Evolutionary conservation across 2,329 filamentous ascomycete species (phyloP).

Genomic region (Parafenestella ontariensis): DNA sequence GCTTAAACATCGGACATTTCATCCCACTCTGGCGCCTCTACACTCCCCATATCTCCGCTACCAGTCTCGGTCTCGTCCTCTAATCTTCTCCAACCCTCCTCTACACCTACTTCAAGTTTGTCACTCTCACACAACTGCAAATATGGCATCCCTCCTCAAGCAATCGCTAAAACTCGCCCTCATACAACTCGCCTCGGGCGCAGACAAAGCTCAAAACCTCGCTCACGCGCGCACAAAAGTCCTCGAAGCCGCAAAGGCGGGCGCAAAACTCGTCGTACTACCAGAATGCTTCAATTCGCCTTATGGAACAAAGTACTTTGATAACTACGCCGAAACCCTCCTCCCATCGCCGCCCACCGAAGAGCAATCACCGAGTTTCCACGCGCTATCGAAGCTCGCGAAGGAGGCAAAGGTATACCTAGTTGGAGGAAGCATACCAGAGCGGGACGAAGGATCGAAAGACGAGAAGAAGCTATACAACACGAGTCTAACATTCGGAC

Average conservation of each 20-base stretch:
- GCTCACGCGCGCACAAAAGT: constrained; percentile 81
- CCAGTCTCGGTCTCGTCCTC: not conserved
- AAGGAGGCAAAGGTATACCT: constrained; percentile 80
- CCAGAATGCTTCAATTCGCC: constrained; percentile 99
- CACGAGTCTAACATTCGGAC: constrained; percentile 83
- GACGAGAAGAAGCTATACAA: constrained; percentile 79
- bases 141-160: constrained; percentile 44
- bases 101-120: not conserved
- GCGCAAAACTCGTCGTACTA: constrained; percentile 86
- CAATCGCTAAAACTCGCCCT: constrained; percentile 49
- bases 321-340: constrained; percentile 90
- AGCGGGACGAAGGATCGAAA: constrained; percentile 64
- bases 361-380: constrained; percentile 80
- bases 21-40: constrained; percentile 5
- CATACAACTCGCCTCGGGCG: constrained; percentile 58
- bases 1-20: constrained; percentile 6
- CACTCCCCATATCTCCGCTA: not conserved
- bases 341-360: constrained; percentile 74
- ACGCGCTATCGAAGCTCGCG: constrained; percentile 82
- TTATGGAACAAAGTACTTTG: constrained; percentile 91
- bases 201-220: constrained; percentile 88
- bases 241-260: constrained; percentile 74
- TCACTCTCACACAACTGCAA: not conserved
- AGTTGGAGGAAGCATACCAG: constrained; percentile 91
- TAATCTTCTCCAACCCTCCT: constrained; percentile 1